phyloP scores from a whole-genome alignment of 2,329 filamentous ascomycete genomes.

The Exserohilum rostratum region DNA sequence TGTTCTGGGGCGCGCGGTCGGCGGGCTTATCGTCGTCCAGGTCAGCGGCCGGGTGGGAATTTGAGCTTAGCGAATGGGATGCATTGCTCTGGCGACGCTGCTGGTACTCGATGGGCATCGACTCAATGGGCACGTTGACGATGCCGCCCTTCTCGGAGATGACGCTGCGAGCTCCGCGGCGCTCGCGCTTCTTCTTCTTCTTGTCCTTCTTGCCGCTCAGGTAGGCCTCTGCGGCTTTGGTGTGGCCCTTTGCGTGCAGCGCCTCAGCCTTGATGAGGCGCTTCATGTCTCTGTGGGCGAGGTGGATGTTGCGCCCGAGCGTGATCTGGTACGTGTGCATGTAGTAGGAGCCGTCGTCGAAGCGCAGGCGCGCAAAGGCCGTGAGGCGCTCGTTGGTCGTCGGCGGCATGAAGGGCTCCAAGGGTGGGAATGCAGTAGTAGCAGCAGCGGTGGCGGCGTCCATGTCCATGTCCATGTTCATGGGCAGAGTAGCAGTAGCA shows the following conservation, averaged over 20 bases:
- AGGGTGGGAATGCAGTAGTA: slow-evolving; percentile 10
- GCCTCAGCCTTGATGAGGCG: slow-evolving; percentile 48
- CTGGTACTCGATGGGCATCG: slow-evolving; percentile 44
- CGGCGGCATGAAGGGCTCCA: slow-evolving; percentile 22
- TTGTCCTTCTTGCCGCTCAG: slow-evolving; percentile 39
- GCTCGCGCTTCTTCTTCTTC: slow-evolving; percentile 58
- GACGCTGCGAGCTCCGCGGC: slow-evolving; percentile 61
- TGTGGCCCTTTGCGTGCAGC: slow-evolving; percentile 34
- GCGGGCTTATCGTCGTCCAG: slow-evolving; percentile 32
- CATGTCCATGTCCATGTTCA: slow-evolving; percentile 13
- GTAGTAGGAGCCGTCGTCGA: slow-evolving; percentile 77
- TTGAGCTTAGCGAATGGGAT: slow-evolving; percentile 60
- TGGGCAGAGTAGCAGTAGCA: not conserved
- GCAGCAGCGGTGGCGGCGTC: not conserved
- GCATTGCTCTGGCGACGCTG: slow-evolving; percentile 44
- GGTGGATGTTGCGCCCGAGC: slow-evolving; percentile 70
- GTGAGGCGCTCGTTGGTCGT: slow-evolving; percentile 52
- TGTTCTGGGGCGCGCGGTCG: slow-evolving; percentile 42
- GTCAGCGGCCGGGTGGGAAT: slow-evolving; percentile 49
- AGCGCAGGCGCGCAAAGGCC: slow-evolving; percentile 71
- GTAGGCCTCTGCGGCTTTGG: slow-evolving; percentile 30
- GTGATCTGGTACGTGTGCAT: slow-evolving; percentile 77
- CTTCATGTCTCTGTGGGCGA: slow-evolving; percentile 58
- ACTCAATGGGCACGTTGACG: slow-evolving; percentile 50
- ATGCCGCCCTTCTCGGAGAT: slow-evolving; percentile 74